Evolutionary conservation across 148 eudicot genomes (phyloP).

Genomic region (Rhododendron williamsianum): DNA sequence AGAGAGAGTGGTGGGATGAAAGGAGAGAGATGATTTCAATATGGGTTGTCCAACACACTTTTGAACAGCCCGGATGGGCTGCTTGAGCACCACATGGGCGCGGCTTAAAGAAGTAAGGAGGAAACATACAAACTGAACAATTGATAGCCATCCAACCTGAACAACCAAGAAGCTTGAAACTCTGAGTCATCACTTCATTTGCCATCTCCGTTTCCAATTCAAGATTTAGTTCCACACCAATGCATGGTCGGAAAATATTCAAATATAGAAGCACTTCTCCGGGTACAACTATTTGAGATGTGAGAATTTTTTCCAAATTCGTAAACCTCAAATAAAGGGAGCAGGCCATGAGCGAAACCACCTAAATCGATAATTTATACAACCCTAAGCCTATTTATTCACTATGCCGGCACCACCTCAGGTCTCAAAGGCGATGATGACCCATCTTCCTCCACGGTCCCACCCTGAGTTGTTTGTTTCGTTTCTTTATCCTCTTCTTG

Average conservation of each 20-base stretch:
- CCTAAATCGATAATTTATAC: slow-evolving; percentile 1
- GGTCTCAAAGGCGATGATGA: slow-evolving; percentile 57
- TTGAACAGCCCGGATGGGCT: fast-evolving
- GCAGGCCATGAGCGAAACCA: background rate
- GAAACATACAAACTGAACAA: background rate
- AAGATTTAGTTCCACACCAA: background rate
- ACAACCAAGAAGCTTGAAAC: background rate
- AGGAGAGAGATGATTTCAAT: no score
- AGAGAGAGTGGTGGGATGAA: no score
- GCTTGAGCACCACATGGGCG: no score
- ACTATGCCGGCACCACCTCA: slow-evolving; percentile 47
- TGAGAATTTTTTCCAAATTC: background rate
- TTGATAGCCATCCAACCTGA: background rate
- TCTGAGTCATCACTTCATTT: background rate
- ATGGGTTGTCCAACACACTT: no score
- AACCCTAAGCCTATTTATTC: slow-evolving; percentile 1
- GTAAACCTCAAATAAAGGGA: background rate
- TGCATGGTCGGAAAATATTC: background rate
- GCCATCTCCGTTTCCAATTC: background rate
- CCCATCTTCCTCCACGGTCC: slow-evolving; percentile 33
- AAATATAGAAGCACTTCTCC: background rate
- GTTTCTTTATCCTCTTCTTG: slow-evolving; percentile 28
- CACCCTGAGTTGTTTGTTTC: slow-evolving; percentile 15
- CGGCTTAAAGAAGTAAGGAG: no score
- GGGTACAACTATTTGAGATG: background rate